Conservation (phyloP, 1,284 basidiomycete genomes). For the Ustilago cynodontis region DNA sequence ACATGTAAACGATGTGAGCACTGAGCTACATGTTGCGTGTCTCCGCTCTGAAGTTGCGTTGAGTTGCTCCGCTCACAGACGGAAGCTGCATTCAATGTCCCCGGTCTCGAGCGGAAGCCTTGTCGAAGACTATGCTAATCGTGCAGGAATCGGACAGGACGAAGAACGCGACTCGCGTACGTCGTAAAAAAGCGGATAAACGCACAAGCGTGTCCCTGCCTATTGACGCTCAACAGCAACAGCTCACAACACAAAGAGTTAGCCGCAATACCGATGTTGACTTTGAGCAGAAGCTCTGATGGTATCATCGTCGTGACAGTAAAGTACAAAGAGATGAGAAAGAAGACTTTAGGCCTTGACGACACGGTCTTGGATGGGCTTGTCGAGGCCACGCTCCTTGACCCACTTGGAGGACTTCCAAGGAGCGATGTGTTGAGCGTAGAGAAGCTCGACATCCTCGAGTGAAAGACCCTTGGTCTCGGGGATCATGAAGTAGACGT, state of each 20-base stretch:
- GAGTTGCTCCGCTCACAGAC: too few relatives aligned
- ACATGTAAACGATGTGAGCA: too few relatives aligned
- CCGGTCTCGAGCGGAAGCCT: background rate
- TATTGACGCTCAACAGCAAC: too few relatives aligned
- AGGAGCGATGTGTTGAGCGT: conserved; percentile 42
- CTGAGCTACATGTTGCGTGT: too few relatives aligned
- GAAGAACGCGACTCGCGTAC: too few relatives aligned
- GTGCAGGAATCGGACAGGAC: too few relatives aligned
- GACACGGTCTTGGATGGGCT: conserved; percentile 25
- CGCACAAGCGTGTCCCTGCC: too few relatives aligned
- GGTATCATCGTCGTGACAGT: conserved; percentile 9
- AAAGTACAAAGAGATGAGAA: conserved; percentile 2
- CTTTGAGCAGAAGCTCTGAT: background rate
- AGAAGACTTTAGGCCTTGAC: conserved; percentile 16
- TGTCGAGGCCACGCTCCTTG: conserved; percentile 36
- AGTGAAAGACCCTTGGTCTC: conserved; percentile 81
- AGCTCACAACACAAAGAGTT: background rate
- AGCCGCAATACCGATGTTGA: background rate
- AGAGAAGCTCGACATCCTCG: conserved; percentile 76
- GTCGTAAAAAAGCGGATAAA: too few relatives aligned
- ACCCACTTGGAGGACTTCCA: conserved; percentile 46
- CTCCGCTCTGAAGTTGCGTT: too few relatives aligned
- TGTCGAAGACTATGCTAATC: background rate
- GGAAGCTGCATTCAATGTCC: too few relatives aligned
- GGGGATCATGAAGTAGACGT: conserved; percentile 77